A percentile compares a stretch with the other conserved stretches of the same genome.
Evolutionary conservation across 2,329 filamentous ascomycete species (phyloP).

Genomic region (Apiospora marii): DNA sequence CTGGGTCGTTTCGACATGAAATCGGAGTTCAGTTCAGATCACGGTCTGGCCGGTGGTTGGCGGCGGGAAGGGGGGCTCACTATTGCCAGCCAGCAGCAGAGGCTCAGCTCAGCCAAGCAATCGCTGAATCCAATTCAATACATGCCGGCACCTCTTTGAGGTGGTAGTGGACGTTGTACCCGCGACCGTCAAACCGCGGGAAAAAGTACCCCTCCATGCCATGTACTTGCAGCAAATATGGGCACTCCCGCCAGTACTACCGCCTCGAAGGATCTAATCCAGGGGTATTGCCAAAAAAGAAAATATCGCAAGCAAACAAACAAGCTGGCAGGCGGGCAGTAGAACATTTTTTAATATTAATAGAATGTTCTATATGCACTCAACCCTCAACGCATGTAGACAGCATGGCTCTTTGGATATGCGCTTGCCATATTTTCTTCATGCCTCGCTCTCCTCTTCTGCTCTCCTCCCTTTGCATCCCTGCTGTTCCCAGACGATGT

Average conservation of each 20-base stretch:
- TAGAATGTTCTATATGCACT: slow-evolving; percentile 17
- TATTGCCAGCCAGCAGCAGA: slow-evolving; percentile 3
- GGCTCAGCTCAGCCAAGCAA: slow-evolving; percentile 17
- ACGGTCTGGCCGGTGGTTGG: neutral
- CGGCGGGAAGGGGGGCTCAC: slow-evolving; percentile 6
- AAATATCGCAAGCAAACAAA: neutral
- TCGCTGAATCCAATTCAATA: neutral
- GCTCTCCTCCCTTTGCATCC: neutral
- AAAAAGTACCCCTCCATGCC: slow-evolving; percentile 1
- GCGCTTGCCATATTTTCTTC: neutral
- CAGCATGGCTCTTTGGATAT: neutral
- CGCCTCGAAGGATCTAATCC: neutral
- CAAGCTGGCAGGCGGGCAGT: neutral
- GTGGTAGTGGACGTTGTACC: neutral
- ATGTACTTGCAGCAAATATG: slow-evolving; percentile 4
- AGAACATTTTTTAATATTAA: neutral
- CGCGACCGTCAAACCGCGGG: neutral
- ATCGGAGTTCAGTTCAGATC: slow-evolving; percentile 8
- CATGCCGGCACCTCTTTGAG: neutral
- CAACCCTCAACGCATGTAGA: neutral
- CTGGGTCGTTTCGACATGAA: neutral
- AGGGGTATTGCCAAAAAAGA: slow-evolving; percentile 11
- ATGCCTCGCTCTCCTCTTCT: neutral
- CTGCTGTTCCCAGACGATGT: slow-evolving; percentile 17
- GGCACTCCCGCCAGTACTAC: slow-evolving; percentile 4